Base-by-base conservation (phyloP, 164 flowering plant species). In the Stephania japonica region DNA sequence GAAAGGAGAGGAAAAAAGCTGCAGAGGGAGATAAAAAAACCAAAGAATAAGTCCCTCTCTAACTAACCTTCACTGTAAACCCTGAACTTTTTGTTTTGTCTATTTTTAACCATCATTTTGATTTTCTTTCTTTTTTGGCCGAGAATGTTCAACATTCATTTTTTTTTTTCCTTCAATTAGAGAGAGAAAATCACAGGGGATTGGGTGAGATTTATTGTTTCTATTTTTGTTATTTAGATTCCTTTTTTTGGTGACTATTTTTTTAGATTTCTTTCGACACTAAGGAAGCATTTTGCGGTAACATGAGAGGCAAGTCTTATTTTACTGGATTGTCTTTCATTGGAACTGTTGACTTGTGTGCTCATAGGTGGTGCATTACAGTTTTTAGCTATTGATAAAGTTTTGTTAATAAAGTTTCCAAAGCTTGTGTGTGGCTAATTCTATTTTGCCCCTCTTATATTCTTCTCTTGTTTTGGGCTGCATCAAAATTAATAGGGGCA, bases 1-100 rank as follows among this genome's bases (percentile, higher is more conserved):
- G 97, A 78, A 93, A 89, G 74, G 98, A 93, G 71, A 87, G 82
- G 86, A 85, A 85, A 43, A 91, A 87, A 77, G 81, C 88, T 70
- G 85, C 84, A 44, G 91, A 83, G 64, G 85, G 75, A 12, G 87
- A 88, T 64, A 86, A 87, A 87, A 84, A 89, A 86, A 73, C 78
- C 63, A 5, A 88, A 88, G 79, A 32, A 32, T 32, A 88, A 85
- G 83, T 75, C 25, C n/a, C 64, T 59, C 21, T 18, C 25, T 16
- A n/a, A 59, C 64, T 59, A 59, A 24, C 24, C 64, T 59, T 59
- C 23, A 6, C 64, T 10, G 19, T 24, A n/a, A 59, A 59, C 7
- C 7, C 21, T 32, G 38, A 32, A 59, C 23, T 59, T 16, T 59
- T 59, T 56, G 63, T 2, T 11, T 16, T 47, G 16, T 47, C 12